phyloP scores from a whole-genome alignment of 208 protist genomes.

The Trypanosoma theileri region DNA sequence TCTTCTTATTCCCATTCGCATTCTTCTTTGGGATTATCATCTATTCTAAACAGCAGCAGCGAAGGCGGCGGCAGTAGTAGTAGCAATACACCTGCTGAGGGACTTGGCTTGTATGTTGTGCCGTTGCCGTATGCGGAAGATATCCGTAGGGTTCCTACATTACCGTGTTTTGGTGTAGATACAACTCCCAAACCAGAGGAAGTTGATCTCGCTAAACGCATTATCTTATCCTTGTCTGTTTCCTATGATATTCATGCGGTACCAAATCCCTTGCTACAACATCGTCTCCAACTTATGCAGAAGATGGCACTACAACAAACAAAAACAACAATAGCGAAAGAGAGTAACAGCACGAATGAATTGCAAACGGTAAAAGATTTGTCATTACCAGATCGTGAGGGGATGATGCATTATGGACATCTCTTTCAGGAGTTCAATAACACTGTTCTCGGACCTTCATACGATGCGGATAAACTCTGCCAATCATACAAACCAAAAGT shows the following conservation, averaged over 20 bases:
- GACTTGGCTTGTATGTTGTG: slow-evolving; percentile 80
- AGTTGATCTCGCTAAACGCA: slow-evolving; percentile 35
- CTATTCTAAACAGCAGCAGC: background rate
- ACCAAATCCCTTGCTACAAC: slow-evolving; percentile 77
- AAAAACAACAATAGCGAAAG: background rate
- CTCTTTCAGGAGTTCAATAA: slow-evolving; percentile 57
- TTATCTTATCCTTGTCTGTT: slow-evolving; percentile 58
- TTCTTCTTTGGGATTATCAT: background rate
- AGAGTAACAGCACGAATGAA: slow-evolving; percentile 9
- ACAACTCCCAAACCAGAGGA: slow-evolving; percentile 17
- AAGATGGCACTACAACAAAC: slow-evolving; percentile 32
- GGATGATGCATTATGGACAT: slow-evolving; percentile 36
- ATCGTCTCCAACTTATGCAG: slow-evolving; percentile 52
- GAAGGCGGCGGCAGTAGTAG: too few species aligned
- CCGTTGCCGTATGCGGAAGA: slow-evolving; percentile 86
- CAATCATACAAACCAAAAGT: slow-evolving; percentile 7
- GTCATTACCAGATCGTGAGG: slow-evolving; percentile 52
- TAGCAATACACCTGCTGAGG: slow-evolving; percentile 38
- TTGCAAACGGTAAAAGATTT: slow-evolving; percentile 28
- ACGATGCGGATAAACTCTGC: slow-evolving; percentile 50
- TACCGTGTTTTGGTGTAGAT: slow-evolving; percentile 15
- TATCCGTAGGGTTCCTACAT: slow-evolving; percentile 41
- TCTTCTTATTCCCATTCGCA: background rate
- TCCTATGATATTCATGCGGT: slow-evolving; percentile 55
- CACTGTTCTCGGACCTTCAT: slow-evolving; percentile 42